Percentiles rank a stretch among this genome's conserved stretches.
These are phyloP conservation scores for Jatropha multifida DNA, from an alignment of 441 rosid genomes.

Conservation along the genomic window DNA sequence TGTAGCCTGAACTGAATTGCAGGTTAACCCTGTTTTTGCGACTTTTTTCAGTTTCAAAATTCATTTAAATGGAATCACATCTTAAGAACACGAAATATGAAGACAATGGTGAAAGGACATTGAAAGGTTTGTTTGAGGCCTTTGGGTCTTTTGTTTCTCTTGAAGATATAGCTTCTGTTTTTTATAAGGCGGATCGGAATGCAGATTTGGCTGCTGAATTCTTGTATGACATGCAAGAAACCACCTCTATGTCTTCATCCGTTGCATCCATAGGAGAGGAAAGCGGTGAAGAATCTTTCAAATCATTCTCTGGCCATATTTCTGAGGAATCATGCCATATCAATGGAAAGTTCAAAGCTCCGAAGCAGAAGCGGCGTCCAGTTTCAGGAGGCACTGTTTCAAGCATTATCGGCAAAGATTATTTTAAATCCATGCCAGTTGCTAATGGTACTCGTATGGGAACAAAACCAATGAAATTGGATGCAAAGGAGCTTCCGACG, in stretches of 20 bases:
- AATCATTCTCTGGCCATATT: slow-evolving; percentile 19
- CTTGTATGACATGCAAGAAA: slow-evolving; percentile 37
- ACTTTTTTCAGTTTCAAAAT: slow-evolving; percentile 7
- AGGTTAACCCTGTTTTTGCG: background rate
- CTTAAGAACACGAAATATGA: slow-evolving; percentile 18
- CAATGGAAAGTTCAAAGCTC: slow-evolving; percentile 32
- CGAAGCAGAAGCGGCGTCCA: slow-evolving; percentile 41
- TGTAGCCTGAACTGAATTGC: slow-evolving; percentile 2
- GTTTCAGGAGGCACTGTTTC: slow-evolving; percentile 60
- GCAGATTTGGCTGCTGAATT: slow-evolving; percentile 41
- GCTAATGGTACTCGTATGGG: slow-evolving; percentile 29
- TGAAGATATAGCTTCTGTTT: slow-evolving; percentile 52
- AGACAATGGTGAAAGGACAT: slow-evolving; percentile 39
- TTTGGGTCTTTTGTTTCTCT: slow-evolving; percentile 44
- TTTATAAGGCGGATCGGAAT: slow-evolving; percentile 35
- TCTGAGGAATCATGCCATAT: slow-evolving; percentile 16
- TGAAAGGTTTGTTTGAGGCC: slow-evolving; percentile 47
- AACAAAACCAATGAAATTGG: slow-evolving; percentile 51
- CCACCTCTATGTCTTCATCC: slow-evolving; percentile 17
- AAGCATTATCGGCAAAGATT: slow-evolving; percentile 48
- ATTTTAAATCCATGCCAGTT: slow-evolving; percentile 34
- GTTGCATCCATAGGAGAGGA: slow-evolving; percentile 19
- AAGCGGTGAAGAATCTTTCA: slow-evolving; percentile 16
- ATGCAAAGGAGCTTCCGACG: slow-evolving; percentile 35
- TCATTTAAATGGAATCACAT: slow-evolving; percentile 45